Base-by-base conservation (phyloP, 768 basidiomycete species). In the Kwoniella heveanensis region DNA sequence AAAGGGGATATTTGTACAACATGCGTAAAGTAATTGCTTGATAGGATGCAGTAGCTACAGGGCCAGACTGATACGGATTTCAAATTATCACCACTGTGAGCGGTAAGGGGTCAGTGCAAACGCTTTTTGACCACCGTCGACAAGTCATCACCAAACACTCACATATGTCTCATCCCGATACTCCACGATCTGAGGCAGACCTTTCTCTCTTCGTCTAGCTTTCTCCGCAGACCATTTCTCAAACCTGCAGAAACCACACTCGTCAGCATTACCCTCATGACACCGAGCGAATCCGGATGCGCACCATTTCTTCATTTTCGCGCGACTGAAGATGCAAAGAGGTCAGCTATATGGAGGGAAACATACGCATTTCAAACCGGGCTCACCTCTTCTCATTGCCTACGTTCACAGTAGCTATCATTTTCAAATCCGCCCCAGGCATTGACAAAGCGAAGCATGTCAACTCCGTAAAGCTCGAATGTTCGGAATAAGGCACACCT, bases 391-490 rank as follows among this genome's bases (percentile, higher is more conserved):
- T 76, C 65, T 79, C 79, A 54, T 80, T 80, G 2, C 77, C 77
- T 3, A 81, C 77, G 56, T 80, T 81, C 25, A 81, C 96, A 0
- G 96, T 98, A 10, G 96, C 90, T 71, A 98, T 94, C 85, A 98
- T 95, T 77, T 86, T 88, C 0, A 81, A 84, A 26, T 79, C 89
- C 88, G 95, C 66, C 86, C 85, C 79, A 46, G 78, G 80, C 47
- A 92, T 83, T 21, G 90, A 92, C 80, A 97, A 85, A 3, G 92
- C 92, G 77, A 97, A 97, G 77, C 92, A 94, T 12, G 92, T 95
- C 67, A 95, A 83, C 80, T 98, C 95, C 71, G 90, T 91, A 80
- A 97, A 97, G 32, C 90, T 92, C 30, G 90, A 92, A 78, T 98
- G 95, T 76, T 98, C 96, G 5, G 93, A 97, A 76, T 98, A 98